Evolutionary conservation across 768 basidiomycete genomes (phyloP).

Genomic region (Grammothele lineata): DNA sequence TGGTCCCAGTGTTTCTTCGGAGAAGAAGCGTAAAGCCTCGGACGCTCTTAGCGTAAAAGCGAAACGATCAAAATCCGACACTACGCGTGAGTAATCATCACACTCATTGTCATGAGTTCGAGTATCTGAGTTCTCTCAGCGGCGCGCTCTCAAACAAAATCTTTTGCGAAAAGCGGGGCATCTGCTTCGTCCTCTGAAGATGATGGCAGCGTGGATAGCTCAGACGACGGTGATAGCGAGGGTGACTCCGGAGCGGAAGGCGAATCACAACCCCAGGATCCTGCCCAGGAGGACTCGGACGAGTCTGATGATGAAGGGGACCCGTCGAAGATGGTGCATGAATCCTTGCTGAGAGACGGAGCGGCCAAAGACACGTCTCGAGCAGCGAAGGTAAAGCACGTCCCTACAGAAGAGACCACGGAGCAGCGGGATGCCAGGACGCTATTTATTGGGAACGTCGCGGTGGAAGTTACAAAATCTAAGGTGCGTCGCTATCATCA

Average conservation of each 20-base stretch:
- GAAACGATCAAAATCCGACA: slow-evolving; percentile 12
- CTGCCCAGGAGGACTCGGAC: slow-evolving; percentile 9
- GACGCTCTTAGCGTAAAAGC: slow-evolving; percentile 1
- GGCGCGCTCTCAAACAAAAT: too few relatives aligned
- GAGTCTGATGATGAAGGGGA: slow-evolving; percentile 34
- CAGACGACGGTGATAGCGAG: too few relatives aligned
- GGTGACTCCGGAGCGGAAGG: too few relatives aligned
- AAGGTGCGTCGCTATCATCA: slow-evolving; percentile 59
- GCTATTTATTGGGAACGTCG: slow-evolving; percentile 88
- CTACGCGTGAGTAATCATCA: not conserved
- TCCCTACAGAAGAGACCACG: slow-evolving; percentile 66
- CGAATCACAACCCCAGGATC: too few relatives aligned
- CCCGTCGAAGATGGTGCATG: slow-evolving; percentile 53
- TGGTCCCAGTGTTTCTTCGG: not conserved
- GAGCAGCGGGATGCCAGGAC: slow-evolving; percentile 77
- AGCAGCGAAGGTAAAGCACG: slow-evolving; percentile 42
- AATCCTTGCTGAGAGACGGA: slow-evolving; percentile 39
- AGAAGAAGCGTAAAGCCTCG: slow-evolving; percentile 18
- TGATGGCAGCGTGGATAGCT: too few relatives aligned
- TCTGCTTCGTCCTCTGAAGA: too few relatives aligned
- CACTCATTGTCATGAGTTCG: too few relatives aligned
- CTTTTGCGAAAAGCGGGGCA: too few relatives aligned
- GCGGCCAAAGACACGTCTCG: slow-evolving; percentile 24
- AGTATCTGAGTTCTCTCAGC: too few relatives aligned
- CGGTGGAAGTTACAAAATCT: slow-evolving; percentile 68